Evolutionary conservation across 495 filamentous ascomycete genomes (phyloP).

Genomic region (Pyronema domesticum): DNA sequence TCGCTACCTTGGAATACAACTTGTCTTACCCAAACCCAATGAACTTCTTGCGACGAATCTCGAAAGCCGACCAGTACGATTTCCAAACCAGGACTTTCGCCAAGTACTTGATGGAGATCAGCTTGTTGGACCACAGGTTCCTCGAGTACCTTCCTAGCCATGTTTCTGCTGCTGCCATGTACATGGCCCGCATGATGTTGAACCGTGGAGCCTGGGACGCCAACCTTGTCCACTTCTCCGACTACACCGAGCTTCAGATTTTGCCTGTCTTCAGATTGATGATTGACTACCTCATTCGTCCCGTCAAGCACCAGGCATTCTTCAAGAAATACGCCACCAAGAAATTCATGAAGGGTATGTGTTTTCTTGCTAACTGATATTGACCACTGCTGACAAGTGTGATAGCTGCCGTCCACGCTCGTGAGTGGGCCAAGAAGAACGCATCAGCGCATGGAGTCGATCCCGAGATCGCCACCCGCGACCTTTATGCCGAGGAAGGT

Average conservation of each 20-base stretch:
- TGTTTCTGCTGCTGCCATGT: constrained; percentile 84
- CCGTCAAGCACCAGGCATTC: constrained; percentile 87
- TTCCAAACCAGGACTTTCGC: constrained; percentile 91
- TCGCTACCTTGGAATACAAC: constrained; percentile 82
- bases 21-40: constrained; percentile 98
- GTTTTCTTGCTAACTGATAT: constrained; percentile 2
- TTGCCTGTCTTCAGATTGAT: constrained; percentile 81
- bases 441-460: constrained; percentile 24
- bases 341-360: constrained; percentile 85
- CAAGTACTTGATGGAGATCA: constrained; percentile 98
- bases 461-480: constrained; percentile 3
- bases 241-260: constrained; percentile 83
- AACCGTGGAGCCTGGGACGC: constrained; percentile 81
- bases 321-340: constrained; percentile 99
- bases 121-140: constrained; percentile 81
- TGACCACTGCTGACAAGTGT: constrained; percentile 20
- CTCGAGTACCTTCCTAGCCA: constrained; percentile 74
- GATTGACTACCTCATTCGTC: constrained; percentile 81
- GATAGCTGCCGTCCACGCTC: constrained; percentile 74
- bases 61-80: constrained; percentile 95
- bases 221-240: constrained; percentile 80
- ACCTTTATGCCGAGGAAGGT: not conserved
- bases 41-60: constrained; percentile 97
- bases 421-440: constrained; percentile 78
- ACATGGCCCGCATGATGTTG: constrained; percentile 73